phyloP scores from a whole-genome alignment of 2,329 filamentous ascomycete species.

The Stagonosporopsis cucurbitacearum region DNA sequence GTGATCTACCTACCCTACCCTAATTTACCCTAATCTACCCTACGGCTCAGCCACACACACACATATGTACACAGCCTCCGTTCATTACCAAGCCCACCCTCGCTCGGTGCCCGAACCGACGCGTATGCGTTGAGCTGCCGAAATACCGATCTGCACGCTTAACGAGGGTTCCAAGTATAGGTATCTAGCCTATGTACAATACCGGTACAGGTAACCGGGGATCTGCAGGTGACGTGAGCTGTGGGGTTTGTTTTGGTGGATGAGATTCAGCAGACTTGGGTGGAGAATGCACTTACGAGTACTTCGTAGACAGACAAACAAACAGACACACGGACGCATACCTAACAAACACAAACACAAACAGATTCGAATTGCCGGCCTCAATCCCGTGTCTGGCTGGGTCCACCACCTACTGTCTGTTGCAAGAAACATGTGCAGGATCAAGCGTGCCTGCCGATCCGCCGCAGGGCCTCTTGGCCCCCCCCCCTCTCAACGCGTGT shows the following conservation, averaged over 20 bases:
- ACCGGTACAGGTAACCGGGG: too few relatives aligned
- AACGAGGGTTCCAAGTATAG: conserved; percentile 7
- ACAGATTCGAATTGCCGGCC: background rate
- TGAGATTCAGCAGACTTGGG: too few relatives aligned
- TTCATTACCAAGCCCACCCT: background rate
- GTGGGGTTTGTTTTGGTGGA: background rate
- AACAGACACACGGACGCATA: too few relatives aligned
- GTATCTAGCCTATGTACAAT: too few relatives aligned
- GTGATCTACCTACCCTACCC: too few relatives aligned
- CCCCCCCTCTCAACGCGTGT: conserved; percentile 3
- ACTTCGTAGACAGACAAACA: too few relatives aligned
- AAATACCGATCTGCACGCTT: conserved; percentile 11
- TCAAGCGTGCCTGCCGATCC: conserved; percentile 6
- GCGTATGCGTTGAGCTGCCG: conserved; percentile 3
- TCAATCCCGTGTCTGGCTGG: background rate
- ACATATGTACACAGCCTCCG: background rate
- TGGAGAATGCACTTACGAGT: too few relatives aligned
- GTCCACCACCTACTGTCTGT: background rate
- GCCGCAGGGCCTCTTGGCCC: conserved; percentile 4
- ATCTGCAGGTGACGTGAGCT: background rate
- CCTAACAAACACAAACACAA: background rate
- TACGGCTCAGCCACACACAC: background rate
- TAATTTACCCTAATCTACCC: too few relatives aligned
- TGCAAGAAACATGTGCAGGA: background rate
- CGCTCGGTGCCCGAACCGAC: background rate